Evolutionary conservation across 148 eudicot genomes (phyloP).

Genomic region (Pouteria glomerata): DNA sequence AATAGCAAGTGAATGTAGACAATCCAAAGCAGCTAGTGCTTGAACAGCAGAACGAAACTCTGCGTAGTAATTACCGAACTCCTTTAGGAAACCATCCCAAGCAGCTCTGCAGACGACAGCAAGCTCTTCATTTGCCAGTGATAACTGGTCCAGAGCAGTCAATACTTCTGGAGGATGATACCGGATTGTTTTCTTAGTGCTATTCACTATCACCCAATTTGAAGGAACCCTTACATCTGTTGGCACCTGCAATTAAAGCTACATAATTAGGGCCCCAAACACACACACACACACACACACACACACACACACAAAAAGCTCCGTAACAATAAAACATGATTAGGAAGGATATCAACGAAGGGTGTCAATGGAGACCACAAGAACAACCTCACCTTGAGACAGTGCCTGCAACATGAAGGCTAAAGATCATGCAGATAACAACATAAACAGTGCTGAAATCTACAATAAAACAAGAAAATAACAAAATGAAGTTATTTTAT

Average conservation of each 20-base stretch:
- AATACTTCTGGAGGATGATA: conserved; percentile 92
- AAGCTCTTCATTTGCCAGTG: conserved; percentile 81
- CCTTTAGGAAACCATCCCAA: conserved; percentile 70
- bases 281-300: not conserved
- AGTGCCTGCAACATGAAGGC: too few relatives aligned
- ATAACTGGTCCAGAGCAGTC: conserved; percentile 64
- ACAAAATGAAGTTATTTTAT: not conserved
- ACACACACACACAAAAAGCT: not conserved
- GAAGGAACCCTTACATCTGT: conserved; percentile 66
- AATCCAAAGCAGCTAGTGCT: conserved; percentile 87
- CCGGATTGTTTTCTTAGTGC: conserved; percentile 87
- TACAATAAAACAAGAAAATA: not conserved
- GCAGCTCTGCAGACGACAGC: conserved; percentile 61
- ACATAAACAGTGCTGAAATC: not conserved
- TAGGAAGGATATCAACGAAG: not conserved
- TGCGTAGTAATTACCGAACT: conserved; percentile 48
- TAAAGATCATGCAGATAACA: too few relatives aligned
- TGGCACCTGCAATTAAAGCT: conserved; percentile 52
- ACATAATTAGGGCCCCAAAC: conserved; percentile 1
- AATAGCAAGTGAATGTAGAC: conserved; percentile 79
- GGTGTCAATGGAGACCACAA: not conserved
- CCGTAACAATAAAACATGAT: not conserved
- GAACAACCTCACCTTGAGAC: not conserved
- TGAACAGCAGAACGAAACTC: conserved; percentile 88
- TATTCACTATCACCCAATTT: conserved; percentile 85